Conservation (phyloP, 192 early-diverging fungal genomes). For the Coemansia erecta region DNA sequence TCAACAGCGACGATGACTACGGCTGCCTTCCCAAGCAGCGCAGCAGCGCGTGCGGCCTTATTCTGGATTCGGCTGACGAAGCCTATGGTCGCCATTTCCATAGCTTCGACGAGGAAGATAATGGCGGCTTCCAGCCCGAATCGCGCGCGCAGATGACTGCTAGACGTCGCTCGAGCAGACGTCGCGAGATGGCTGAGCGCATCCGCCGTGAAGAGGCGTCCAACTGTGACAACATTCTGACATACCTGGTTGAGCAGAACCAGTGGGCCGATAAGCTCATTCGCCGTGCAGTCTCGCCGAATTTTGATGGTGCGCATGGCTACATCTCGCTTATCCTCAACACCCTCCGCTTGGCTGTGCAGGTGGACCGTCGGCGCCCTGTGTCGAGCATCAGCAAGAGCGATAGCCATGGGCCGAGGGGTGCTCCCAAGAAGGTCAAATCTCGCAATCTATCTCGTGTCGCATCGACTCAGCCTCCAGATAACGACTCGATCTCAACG, state of each 20-base stretch:
- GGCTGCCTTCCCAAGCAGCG: slow-evolving; percentile 1
- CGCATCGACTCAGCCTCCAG: too few species aligned
- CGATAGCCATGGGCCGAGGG: not conserved
- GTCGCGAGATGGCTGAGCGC: slow-evolving; percentile 40
- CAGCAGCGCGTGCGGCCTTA: slow-evolving; percentile 6
- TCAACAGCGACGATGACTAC: not conserved
- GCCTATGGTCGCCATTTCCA: not conserved
- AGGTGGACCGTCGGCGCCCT: slow-evolving; percentile 35
- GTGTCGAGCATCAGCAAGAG: not conserved
- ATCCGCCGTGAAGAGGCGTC: slow-evolving; percentile 43
- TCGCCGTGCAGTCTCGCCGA: slow-evolving; percentile 34
- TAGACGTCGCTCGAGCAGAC: slow-evolving; percentile 24
- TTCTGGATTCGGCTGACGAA: not conserved
- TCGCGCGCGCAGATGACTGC: slow-evolving; percentile 13
- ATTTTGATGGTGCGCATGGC: slow-evolving; percentile 47
- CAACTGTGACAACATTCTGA: slow-evolving; percentile 49
- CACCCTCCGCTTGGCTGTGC: slow-evolving; percentile 47
- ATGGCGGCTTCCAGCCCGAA: slow-evolving; percentile 4
- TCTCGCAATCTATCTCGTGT: too few species aligned
- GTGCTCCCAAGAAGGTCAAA: too few species aligned
- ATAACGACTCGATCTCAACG: not conserved
- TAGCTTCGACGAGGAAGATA: not conserved
- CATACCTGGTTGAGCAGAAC: slow-evolving; percentile 48
- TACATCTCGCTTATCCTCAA: slow-evolving; percentile 51
- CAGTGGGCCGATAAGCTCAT: slow-evolving; percentile 48